Evolutionary conservation across 2,329 filamentous ascomycete genomes (phyloP), one percentile per base, ranked within the genome.

Genomic region (Diaporthe velutina): DNA sequence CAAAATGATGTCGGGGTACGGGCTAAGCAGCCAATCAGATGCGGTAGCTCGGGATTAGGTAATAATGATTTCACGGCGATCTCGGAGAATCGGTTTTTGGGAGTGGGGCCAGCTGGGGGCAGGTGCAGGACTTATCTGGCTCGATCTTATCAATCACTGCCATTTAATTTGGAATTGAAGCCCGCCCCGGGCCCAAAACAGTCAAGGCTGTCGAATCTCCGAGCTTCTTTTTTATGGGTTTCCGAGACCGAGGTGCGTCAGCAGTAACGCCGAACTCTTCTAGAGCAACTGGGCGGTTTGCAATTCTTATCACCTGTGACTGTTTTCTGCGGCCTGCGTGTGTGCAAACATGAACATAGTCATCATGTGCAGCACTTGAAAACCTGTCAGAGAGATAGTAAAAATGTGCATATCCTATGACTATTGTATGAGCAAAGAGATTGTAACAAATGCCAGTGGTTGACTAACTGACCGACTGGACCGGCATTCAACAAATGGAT

Each of bases 61-160:
- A 72, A 55, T 7, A 9, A 50, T 55, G 48, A 55, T 52, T 54
- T 72, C 57, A 64, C 70, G 45, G 70, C 70, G 70, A 72, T 33
- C 70, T 72, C 70, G 70, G 70, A 72, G 70, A 54, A 54, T 72
- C 70, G 70, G 70, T 72, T 28, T 68, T 40, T 68, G 64, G n/a
- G n/a, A 19, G 64, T 68, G 64, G 64, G 64, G 48, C 64, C n/a
- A 19, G 64, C 45, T 25, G 64, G 22, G 45, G 64, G 17, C 45
- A 9, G 45, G 15, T 28, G n/a, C 33, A 40, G 64, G 22, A 22
- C 25, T 48, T 54, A 64, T 40, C 57, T 17, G 17, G 38, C 28
- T 50, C 19, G 70, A 72, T 72, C 70, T 72, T 72, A 72, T 72
- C 70, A 72, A 72, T 72, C 67, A 45, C 67, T 33, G 33, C 70